phyloP scores from a whole-genome alignment of 148 eudicot genomes.

The Arctostaphylos glauca region DNA sequence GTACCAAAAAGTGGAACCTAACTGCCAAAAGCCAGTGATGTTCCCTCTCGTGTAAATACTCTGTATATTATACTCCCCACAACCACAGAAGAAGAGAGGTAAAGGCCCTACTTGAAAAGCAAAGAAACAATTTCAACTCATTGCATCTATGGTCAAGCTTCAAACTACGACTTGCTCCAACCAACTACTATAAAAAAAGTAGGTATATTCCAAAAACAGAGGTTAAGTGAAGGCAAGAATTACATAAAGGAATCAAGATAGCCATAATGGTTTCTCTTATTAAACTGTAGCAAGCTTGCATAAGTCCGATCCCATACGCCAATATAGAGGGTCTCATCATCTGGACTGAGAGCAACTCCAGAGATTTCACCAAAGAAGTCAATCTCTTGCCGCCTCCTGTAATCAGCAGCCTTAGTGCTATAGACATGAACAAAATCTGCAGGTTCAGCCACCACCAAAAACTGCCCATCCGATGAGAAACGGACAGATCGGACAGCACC shows the following conservation, averaged over 20 bases:
- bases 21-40: no score
- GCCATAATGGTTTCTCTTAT: conserved; percentile 45
- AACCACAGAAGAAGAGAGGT: neutral
- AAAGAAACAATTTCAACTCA: neutral
- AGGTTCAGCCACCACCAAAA: conserved; percentile 79
- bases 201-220: neutral
- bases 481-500: conserved; percentile 83
- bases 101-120: neutral
- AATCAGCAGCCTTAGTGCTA: conserved; percentile 41
- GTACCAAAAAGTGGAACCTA: no score
- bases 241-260: conserved; percentile 73
- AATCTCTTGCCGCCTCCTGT: conserved; percentile 62
- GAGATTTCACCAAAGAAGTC: conserved; percentile 92
- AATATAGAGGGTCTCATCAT: conserved; percentile 65
- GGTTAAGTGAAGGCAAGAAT: neutral
- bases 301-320: conserved; percentile 93
- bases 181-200: neutral
- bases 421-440: conserved; percentile 89
- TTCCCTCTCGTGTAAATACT: no score
- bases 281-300: conserved; percentile 79
- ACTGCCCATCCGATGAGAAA: conserved; percentile 77
- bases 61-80: no score
- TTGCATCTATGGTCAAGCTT: neutral
- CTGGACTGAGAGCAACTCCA: conserved; percentile 82
- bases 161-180: neutral